These are phyloP conservation scores for Pythium guiyangense DNA, from an alignment of 352 stramenopile genomes.

Conservation along the genomic window DNA sequence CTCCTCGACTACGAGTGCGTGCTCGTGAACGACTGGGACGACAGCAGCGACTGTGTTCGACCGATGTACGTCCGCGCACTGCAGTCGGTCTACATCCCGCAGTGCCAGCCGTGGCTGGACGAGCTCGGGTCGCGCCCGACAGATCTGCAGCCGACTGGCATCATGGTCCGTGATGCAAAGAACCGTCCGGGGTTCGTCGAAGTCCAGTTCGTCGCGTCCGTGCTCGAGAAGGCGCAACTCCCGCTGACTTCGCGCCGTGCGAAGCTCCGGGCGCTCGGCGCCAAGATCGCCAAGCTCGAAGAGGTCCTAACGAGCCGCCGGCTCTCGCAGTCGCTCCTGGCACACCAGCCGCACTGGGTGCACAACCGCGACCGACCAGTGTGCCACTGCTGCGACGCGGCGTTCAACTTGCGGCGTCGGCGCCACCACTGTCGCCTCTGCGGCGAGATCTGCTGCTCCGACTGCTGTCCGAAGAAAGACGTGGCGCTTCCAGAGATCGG, in stretches of 20 bases:
- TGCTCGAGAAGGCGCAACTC: slow-evolving; percentile 68
- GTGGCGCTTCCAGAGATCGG: slow-evolving; percentile 58
- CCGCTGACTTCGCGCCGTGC: slow-evolving; percentile 45
- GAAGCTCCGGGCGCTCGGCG: slow-evolving; percentile 51
- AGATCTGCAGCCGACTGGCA: slow-evolving; percentile 60
- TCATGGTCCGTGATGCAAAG: slow-evolving; percentile 68
- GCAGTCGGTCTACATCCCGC: slow-evolving; percentile 60
- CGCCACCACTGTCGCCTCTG: slow-evolving; percentile 78
- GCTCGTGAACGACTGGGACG: slow-evolving; percentile 71
- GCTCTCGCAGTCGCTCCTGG: slow-evolving; percentile 61
- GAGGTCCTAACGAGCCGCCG: slow-evolving; percentile 67
- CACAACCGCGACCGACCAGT: slow-evolving; percentile 49
- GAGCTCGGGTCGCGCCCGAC: slow-evolving; percentile 43
- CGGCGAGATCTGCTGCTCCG: slow-evolving; percentile 70
- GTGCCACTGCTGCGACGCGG: slow-evolving; percentile 58
- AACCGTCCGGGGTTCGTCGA: slow-evolving; percentile 50
- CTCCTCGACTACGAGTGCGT: slow-evolving; percentile 76
- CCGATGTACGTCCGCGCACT: slow-evolving; percentile 72
- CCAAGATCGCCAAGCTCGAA: slow-evolving; percentile 56
- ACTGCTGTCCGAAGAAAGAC: slow-evolving; percentile 81
- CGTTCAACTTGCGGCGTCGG: slow-evolving; percentile 65
- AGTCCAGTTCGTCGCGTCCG: slow-evolving; percentile 69
- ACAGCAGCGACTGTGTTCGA: slow-evolving; percentile 21
- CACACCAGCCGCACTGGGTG: slow-evolving; percentile 66
- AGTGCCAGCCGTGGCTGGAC: slow-evolving; percentile 58